Evolutionary conservation across 768 basidiomycete species (phyloP), one percentile per base, ranked within the genome.

Genomic region (Rhizopogon salebrosus): DNA sequence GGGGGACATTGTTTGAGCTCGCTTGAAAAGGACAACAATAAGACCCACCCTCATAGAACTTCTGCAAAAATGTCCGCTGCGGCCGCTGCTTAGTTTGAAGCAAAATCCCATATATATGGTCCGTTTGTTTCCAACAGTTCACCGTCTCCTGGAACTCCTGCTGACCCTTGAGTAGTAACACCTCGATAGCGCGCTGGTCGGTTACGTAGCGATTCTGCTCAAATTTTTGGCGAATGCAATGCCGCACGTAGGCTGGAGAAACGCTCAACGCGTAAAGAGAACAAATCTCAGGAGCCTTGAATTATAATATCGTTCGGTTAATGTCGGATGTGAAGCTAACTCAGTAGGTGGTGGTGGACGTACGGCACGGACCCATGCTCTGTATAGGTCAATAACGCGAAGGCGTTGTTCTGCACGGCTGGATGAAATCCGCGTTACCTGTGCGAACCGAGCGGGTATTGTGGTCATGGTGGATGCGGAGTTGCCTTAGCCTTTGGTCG

Each of bases 81-180:
- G 74, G 73, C 54, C 78, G 75, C 49, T 77, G 72, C 1, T 75
- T 70, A 51, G 65, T 58, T 55, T 78, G 67, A 54, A 91, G 68
- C 46, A 92, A 65, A 31, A 89, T 79, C 3, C 89, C 89, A 68
- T 84, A 70, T 27, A 93, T 73, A 63, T 93, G 90, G 55, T 91
- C 87, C 39, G 76, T 79, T 74, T 90, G 88, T 64, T 94, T 94
- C 94, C 94, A 98, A 61, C 80, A 82, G 65, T 98, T 98, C 77
- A 97, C 76, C 49, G 87, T 87, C 77, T 98, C 95, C 76, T 98
- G 95, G 64, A 84, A 91, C 60, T 98, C 93, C 72, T 84, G 87
- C 57, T 83, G 76, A 49, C 82, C 78, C 76, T 98, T 98, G 64
- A 87, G 78, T 37, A 97, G 64, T 60, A 98, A 76, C 41, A 95